These are phyloP conservation scores for Colletotrichum zoysiae DNA, from an alignment of 2,329 filamentous ascomycete species.

Conservation along the genomic window DNA sequence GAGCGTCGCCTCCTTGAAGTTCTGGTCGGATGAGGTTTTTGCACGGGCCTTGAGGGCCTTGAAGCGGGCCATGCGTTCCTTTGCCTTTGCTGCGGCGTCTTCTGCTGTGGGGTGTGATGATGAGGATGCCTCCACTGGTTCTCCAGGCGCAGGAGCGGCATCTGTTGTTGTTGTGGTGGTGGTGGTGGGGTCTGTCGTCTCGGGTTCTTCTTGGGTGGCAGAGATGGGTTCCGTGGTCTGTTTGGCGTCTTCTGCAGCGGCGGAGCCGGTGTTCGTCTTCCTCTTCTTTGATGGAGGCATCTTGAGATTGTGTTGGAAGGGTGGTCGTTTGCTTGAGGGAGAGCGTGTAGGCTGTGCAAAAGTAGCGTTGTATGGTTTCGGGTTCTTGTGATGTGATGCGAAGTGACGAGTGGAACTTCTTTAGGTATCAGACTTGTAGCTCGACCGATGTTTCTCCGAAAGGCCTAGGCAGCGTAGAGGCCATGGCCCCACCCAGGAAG, in stretches of 20 bases:
- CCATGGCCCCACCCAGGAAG: background rate
- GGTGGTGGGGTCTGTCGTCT: slow-evolving; percentile 40
- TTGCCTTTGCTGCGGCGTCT: slow-evolving; percentile 59
- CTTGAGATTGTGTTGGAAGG: slow-evolving; percentile 20
- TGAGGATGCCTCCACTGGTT: slow-evolving; percentile 39
- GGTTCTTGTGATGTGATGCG: background rate
- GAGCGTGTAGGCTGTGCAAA: background rate
- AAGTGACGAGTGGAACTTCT: slow-evolving; percentile 23
- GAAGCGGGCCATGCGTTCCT: slow-evolving; percentile 84
- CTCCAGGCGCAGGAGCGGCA: slow-evolving; percentile 47
- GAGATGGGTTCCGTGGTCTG: slow-evolving; percentile 18
- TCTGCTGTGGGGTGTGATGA: slow-evolving; percentile 39
- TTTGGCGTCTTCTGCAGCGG: slow-evolving; percentile 41
- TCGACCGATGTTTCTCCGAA: slow-evolving; percentile 29
- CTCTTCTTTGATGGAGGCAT: slow-evolving; percentile 62
- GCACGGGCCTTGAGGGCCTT: slow-evolving; percentile 87
- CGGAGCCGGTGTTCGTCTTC: slow-evolving; percentile 52
- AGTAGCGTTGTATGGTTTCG: slow-evolving; percentile 10
- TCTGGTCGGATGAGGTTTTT: slow-evolving; percentile 77
- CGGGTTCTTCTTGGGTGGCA: slow-evolving; percentile 42
- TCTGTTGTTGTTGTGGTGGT: slow-evolving; percentile 20
- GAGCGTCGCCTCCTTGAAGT: slow-evolving; percentile 85
- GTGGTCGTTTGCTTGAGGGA: background rate
- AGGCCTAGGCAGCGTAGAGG: background rate
- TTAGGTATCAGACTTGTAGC: background rate